Conservation (phyloP, 1,284 basidiomycete genomes). For the Flammula alnicola region DNA sequence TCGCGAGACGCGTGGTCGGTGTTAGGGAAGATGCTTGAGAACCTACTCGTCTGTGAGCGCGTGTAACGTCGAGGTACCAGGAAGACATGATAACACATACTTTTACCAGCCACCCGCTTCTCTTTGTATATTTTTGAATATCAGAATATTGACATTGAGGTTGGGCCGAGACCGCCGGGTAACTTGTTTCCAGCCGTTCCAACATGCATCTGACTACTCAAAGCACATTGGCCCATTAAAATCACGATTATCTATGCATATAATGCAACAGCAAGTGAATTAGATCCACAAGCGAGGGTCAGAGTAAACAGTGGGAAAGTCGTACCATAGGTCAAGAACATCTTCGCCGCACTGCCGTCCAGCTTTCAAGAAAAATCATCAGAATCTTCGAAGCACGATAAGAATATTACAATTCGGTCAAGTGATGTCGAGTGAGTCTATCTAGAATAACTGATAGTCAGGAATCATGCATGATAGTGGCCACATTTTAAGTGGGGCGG, state of each 20-base stretch:
- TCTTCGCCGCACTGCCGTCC: not conserved
- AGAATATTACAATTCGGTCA: slow-evolving; percentile 1
- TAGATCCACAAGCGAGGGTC: too few relatives aligned
- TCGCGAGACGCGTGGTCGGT: slow-evolving; percentile 14
- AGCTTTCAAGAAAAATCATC: not conserved
- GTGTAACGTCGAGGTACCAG: slow-evolving; percentile 1
- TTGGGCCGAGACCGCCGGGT: too few relatives aligned
- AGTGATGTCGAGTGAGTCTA: not conserved
- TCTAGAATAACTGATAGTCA: not conserved
- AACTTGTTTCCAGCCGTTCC: too few relatives aligned
- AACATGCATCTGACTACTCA: too few relatives aligned
- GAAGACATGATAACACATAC: too few relatives aligned
- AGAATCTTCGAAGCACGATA: not conserved
- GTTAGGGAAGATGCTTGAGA: slow-evolving; percentile 12
- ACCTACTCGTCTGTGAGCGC: slow-evolving; percentile 2
- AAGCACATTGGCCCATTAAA: too few relatives aligned
- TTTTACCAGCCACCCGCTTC: not conserved
- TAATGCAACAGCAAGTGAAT: too few relatives aligned
- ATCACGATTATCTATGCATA: too few relatives aligned
- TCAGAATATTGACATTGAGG: too few relatives aligned
- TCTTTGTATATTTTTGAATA: too few relatives aligned
- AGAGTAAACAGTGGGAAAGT: too few relatives aligned
- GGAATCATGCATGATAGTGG: not conserved
- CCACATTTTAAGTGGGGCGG: not conserved
- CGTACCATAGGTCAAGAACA: not conserved